These are phyloP conservation scores for Mortierella sp. DNA, from an alignment of 371 early-diverging fungal genomes.

Conservation along the genomic window DNA sequence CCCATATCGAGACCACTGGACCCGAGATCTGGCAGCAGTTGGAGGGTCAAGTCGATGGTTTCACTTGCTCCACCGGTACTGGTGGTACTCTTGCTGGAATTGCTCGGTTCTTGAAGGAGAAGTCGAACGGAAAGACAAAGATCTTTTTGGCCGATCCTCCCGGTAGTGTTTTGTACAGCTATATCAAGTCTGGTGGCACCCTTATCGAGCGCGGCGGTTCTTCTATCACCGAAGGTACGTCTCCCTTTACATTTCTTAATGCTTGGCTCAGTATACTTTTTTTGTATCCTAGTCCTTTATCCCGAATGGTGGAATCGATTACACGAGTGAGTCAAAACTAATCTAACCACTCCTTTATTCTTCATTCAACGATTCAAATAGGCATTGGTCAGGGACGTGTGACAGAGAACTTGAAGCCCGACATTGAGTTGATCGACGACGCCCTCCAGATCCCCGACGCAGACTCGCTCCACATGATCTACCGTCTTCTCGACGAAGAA, in stretches of 20 bases:
- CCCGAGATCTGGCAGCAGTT: constrained; percentile 95
- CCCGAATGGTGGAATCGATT: too few species aligned
- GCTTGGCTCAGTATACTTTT: background rate
- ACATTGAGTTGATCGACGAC: constrained; percentile 85
- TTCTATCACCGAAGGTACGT: constrained; percentile 85
- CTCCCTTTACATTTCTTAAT: background rate
- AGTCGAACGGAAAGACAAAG: constrained; percentile 75
- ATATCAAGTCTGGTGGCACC: constrained; percentile 80
- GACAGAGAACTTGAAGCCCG: constrained; percentile 89
- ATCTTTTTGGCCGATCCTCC: constrained; percentile 94
- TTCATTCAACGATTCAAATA: background rate
- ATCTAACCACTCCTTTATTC: background rate
- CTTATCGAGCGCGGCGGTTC: constrained; percentile 78
- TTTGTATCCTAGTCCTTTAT: background rate
- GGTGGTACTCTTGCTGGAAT: constrained; percentile 94
- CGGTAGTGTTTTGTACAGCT: constrained; percentile 89
- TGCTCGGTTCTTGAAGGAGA: constrained; percentile 85
- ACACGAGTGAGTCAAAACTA: background rate
- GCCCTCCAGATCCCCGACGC: constrained; percentile 88
- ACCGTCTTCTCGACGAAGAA: constrained; percentile 91
- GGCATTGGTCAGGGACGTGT: constrained; percentile 97
- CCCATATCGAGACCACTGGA: constrained; percentile 95
- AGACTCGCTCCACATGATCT: constrained; percentile 87
- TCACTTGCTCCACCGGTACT: constrained; percentile 94
- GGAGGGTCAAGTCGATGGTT: constrained; percentile 85